Conservation (phyloP, 148 eudicot genomes). For the Nepenthes gracilis region DNA sequence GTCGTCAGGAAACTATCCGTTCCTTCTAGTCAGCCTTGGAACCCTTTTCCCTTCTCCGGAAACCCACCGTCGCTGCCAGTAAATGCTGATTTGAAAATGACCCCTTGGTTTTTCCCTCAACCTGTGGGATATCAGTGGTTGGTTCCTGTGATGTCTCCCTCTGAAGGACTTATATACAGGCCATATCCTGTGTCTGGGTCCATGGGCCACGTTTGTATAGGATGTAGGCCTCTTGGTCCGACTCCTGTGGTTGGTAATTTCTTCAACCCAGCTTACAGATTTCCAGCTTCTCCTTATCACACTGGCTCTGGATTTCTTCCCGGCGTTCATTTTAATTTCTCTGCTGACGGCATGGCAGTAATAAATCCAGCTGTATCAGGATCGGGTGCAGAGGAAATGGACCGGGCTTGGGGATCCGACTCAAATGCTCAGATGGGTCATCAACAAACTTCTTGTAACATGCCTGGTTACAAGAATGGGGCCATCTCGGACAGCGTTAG, state of each 20-base stretch:
- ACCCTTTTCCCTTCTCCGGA: conserved; percentile 9
- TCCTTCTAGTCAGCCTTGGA: conserved; percentile 9
- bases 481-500: conserved; percentile 9
- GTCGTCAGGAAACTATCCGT: conserved; percentile 7
- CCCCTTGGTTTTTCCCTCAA: conserved; percentile 42
- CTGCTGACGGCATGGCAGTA: conserved; percentile 51
- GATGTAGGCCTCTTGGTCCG: conserved; percentile 35
- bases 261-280: conserved; percentile 31
- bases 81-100: conserved; percentile 25
- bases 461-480: conserved; percentile 21
- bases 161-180: conserved; percentile 92
- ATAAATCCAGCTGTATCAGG: conserved; percentile 35
- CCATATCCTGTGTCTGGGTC: conserved; percentile 64
- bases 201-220: conserved; percentile 27
- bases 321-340: conserved; percentile 34
- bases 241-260: conserved; percentile 22
- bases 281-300: not conserved
- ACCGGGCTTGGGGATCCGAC: conserved; percentile 17
- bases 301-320: conserved; percentile 25
- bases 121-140: conserved; percentile 79
- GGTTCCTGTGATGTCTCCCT: conserved; percentile 82
- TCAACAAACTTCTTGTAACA: conserved; percentile 29
- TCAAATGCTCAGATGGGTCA: conserved; percentile 22
- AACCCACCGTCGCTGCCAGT: conserved; percentile 17
- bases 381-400: conserved; percentile 35